A percentile compares a stretch with the other conserved stretches of the same genome.
Evolutionary conservation across 225 moss, liverwort and hornwort genomes (phyloP).

Genomic region (Pleurozium schreberi): DNA sequence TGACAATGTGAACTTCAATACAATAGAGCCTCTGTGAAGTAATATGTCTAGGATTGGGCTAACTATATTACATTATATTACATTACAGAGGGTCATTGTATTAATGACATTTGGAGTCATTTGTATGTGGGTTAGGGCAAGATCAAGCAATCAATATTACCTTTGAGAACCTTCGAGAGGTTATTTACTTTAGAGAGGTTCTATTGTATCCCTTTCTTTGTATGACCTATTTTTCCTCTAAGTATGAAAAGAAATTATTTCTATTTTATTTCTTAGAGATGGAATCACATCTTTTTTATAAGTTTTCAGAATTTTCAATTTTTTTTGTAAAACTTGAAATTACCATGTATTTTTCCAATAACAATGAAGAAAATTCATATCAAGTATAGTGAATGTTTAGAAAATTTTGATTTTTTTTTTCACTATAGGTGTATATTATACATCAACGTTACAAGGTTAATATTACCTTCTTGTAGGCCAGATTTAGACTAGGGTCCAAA

Average conservation of each 20-base stretch:
- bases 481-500: too few relatives aligned
- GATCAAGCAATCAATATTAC: not conserved
- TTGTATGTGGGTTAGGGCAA: too few relatives aligned
- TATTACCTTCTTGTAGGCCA: not conserved
- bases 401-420: not conserved
- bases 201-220: not conserved
- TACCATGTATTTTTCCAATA: not conserved
- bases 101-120: not conserved
- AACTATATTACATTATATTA: not conserved
- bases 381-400: not conserved
- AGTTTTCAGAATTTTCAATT: not conserved
- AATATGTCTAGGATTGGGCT: not conserved
- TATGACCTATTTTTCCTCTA: not conserved
- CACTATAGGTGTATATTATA: not conserved
- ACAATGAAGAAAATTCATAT: not conserved
- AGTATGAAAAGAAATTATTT: not conserved
- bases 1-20: not conserved
- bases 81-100: not conserved
- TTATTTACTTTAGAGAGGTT: not conserved
- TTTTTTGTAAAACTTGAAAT: not conserved
- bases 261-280: not conserved
- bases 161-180: rapidly evolving
- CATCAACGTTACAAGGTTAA: rapidly evolving
- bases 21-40: not conserved
- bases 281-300: not conserved